phyloP scores from a whole-genome alignment of 1,139 yeast genomes.

The Candida sp. region DNA sequence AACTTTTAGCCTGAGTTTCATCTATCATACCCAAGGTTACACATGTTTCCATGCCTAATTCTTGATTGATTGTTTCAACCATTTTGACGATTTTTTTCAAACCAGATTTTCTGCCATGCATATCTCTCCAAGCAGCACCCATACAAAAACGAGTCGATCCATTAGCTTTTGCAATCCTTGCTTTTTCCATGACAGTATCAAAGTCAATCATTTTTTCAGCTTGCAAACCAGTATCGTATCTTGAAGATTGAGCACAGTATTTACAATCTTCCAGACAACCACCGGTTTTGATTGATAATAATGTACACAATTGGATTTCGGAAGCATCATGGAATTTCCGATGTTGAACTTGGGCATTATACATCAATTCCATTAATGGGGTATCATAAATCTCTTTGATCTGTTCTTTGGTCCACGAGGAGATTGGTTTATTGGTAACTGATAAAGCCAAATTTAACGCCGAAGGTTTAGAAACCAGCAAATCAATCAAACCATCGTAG shows the following conservation, averaged over 20 bases:
- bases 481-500: neutral
- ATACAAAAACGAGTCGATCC: constrained; percentile 80
- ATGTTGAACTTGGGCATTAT: constrained; percentile 64
- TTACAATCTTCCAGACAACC: constrained; percentile 83
- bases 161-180: constrained; percentile 60
- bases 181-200: constrained; percentile 62
- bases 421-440: constrained; percentile 29
- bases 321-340: constrained; percentile 64
- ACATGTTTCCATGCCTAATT: constrained; percentile 71
- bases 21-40: constrained; percentile 79
- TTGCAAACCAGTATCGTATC: constrained; percentile 65
- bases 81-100: constrained; percentile 59
- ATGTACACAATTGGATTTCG: constrained; percentile 73
- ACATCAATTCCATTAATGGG: constrained; percentile 63
- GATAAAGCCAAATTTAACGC: constrained; percentile 9
- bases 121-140: constrained; percentile 91
- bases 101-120: constrained; percentile 74
- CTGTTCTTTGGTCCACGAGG: constrained; percentile 60
- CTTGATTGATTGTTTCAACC: constrained; percentile 60
- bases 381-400: constrained; percentile 57
- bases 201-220: constrained; percentile 63
- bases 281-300: constrained; percentile 72
- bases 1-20: constrained; percentile 53
- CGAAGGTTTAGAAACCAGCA: neutral
- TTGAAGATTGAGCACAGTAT: constrained; percentile 73